Percentiles rank a stretch among this genome's conserved stretches.
Evolutionary conservation across 2,329 filamentous ascomycete species (phyloP).

Genomic region (Coniochaeta ligniaria): DNA sequence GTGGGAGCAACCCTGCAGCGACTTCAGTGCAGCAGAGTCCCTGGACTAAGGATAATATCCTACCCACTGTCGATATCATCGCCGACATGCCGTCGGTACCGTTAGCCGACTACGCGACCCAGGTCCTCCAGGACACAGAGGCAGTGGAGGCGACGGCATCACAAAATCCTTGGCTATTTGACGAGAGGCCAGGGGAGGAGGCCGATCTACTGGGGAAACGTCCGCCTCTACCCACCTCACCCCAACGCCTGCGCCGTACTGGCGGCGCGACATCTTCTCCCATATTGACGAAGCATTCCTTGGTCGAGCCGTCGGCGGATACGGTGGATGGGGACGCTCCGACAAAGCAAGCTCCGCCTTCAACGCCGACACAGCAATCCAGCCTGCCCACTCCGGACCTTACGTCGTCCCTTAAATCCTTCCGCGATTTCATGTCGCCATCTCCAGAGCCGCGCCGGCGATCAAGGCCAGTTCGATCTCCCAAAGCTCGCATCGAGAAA

Average conservation of each 20-base stretch:
- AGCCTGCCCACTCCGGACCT: conserved; percentile 35
- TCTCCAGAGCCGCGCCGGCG: conserved; percentile 29
- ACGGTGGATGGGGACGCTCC: neutral
- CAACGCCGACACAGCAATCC: conserved; percentile 18
- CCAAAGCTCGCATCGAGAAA: neutral
- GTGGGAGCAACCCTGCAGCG: neutral
- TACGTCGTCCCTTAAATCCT: conserved; percentile 41
- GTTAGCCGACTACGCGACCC: neutral
- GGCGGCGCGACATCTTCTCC: neutral
- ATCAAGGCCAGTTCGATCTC: conserved; percentile 12
- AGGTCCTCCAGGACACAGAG: neutral
- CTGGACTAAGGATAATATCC: conserved; percentile 13
- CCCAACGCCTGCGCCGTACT: neutral
- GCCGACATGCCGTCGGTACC: neutral
- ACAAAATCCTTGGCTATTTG: neutral
- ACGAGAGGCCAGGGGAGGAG: neutral
- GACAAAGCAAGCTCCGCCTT: conserved; percentile 10
- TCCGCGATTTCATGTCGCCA: conserved; percentile 44
- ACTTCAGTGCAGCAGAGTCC: conserved; percentile 21
- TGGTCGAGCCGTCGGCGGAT: neutral
- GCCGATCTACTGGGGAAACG: neutral
- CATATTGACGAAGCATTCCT: neutral
- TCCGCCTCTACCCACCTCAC: neutral
- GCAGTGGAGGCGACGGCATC: neutral
- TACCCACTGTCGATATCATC: neutral